These are phyloP conservation scores for Tetradesmus obliquus DNA, from an alignment of 139 green algal species.

Conservation along the genomic window DNA sequence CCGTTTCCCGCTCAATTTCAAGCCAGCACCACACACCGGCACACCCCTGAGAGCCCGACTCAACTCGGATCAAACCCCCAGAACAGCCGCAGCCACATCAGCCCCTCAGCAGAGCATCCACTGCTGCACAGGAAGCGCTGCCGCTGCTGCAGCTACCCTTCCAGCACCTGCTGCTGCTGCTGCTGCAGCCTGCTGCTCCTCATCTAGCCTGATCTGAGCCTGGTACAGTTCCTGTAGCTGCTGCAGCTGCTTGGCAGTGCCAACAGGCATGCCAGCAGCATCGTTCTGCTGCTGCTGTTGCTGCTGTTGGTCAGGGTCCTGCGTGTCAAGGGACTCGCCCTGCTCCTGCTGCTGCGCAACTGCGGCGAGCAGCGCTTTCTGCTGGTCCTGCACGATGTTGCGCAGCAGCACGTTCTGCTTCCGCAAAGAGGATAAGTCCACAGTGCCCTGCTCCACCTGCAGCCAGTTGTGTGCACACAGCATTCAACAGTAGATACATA, in stretches of 20 bases:
- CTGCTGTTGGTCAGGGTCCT: constrained; percentile 5
- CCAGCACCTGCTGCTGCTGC: not conserved
- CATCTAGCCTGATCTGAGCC: not conserved
- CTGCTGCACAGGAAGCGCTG: not conserved
- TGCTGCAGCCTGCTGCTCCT: not conserved
- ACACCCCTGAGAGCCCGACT: no score
- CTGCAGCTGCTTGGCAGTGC: constrained; percentile 1
- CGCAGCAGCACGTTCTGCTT: constrained; percentile 23
- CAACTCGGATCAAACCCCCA: not conserved
- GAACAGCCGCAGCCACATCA: not conserved
- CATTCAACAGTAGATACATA: no score
- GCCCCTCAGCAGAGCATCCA: not conserved
- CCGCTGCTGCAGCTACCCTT: not conserved
- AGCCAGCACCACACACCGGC: no score
- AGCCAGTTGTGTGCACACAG: not conserved
- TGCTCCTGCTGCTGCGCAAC: constrained; percentile 30
- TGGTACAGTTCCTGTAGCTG: constrained; percentile 6
- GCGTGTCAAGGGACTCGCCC: not conserved
- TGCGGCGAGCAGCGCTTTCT: constrained; percentile 9
- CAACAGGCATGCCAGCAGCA: not conserved
- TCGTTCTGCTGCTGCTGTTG: not conserved
- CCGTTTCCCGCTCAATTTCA: no score
- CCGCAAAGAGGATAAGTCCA: not conserved
- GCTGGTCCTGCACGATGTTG: constrained; percentile 35
- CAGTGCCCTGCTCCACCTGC: constrained; percentile 2